Conservation (phyloP, 768 basidiomycete genomes). For the Holtermanniella nyarrowii region DNA sequence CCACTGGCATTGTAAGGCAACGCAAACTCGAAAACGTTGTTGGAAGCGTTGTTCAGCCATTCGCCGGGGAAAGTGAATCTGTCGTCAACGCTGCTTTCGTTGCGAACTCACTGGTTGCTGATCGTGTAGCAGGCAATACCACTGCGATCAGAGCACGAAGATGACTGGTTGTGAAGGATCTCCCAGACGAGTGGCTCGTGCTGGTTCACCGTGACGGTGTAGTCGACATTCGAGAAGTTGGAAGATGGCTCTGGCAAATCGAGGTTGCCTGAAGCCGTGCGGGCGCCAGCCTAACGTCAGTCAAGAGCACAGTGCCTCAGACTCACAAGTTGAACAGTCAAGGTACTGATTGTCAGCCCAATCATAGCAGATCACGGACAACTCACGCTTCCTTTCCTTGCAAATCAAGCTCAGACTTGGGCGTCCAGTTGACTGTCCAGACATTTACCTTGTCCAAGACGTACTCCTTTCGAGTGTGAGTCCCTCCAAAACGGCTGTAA, state of each 20-base stretch:
- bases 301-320: no score
- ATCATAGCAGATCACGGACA: no score
- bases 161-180: conserved; percentile 5
- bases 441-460: conserved; percentile 1
- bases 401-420: no score
- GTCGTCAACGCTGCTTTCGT: neutral
- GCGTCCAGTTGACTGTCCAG: conserved; percentile 1
- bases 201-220: conserved; percentile 4
- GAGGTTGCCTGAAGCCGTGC: conserved; percentile 8
- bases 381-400: no score
- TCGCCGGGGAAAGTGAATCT: conserved; percentile 4
- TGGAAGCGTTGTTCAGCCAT: conserved; percentile 2
- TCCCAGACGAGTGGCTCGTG: neutral
- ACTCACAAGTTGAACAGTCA: no score
- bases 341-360: no score
- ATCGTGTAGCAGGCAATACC: conserved; percentile 9
- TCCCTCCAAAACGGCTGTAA: conserved; percentile 12
- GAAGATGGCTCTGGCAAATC: conserved; percentile 7
- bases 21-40: conserved; percentile 3
- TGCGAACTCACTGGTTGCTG: neutral
- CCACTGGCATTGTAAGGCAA: conserved; percentile 5
- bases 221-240: conserved; percentile 3
- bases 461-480: neutral
- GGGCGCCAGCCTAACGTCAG: conserved; percentile 4
- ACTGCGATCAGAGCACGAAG: conserved; percentile 6